These are phyloP conservation scores for Pichia nakasei DNA, from an alignment of 805 yeast genomes.

Conservation along the genomic window DNA sequence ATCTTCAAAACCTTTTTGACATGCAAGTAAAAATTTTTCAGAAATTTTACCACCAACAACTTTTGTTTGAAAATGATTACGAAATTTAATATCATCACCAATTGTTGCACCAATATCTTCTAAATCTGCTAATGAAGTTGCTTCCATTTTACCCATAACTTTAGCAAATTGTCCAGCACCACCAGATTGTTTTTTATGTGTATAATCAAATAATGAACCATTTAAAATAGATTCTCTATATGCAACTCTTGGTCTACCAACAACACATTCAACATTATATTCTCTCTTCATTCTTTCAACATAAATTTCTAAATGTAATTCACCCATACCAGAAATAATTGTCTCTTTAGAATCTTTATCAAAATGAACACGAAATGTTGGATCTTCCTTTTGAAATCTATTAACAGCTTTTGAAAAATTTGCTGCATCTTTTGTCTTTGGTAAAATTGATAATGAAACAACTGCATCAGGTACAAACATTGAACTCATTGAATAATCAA, in stretches of 20 bases:
- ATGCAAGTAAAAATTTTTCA: conserved; percentile 88
- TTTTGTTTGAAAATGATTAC: conserved; percentile 72
- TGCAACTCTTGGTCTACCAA: conserved; percentile 97
- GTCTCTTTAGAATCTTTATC: conserved; percentile 93
- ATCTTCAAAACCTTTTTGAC: conserved; percentile 93
- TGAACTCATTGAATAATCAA: conserved; percentile 84
- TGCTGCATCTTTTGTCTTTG: conserved; percentile 76
- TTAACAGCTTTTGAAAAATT: conserved; percentile 95
- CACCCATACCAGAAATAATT: conserved; percentile 89
- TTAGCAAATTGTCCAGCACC: conserved; percentile 99
- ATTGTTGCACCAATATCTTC: conserved; percentile 23
- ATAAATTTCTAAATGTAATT: conserved; percentile 91
- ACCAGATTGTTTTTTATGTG: conserved; percentile 97
- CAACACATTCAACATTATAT: conserved; percentile 87
- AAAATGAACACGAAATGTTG: conserved; percentile 88
- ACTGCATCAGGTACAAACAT: conserved; percentile 99
- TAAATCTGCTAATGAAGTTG: conserved; percentile 45
- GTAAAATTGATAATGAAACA: conserved; percentile 82
- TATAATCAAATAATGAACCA: conserved; percentile 74
- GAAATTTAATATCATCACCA: conserved; percentile 29
- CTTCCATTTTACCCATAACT: conserved; percentile 72
- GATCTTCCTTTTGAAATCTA: conserved; percentile 97
- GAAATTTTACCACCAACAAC: conserved; percentile 96
- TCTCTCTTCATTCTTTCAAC: conserved; percentile 98
- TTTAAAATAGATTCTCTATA: conserved; percentile 86